These are phyloP conservation scores for Suhomyces anneliseae DNA, from an alignment of 1,139 yeast species.

Conservation along the genomic window DNA sequence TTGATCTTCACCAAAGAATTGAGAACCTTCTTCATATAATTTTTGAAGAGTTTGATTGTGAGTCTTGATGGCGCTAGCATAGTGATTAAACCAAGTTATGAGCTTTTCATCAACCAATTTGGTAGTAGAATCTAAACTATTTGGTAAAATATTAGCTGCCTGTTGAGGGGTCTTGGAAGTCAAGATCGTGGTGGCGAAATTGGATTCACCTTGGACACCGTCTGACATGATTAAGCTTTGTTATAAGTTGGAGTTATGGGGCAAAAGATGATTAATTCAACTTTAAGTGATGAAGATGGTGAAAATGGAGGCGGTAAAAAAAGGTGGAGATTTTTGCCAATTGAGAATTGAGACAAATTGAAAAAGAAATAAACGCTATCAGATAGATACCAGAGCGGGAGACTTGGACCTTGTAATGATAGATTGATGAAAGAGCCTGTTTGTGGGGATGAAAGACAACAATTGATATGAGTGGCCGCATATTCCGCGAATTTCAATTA, in stretches of 20 bases:
- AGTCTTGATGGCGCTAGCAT: slow-evolving; percentile 13
- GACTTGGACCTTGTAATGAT: background rate
- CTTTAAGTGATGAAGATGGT: background rate
- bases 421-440: background rate
- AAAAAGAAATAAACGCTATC: background rate
- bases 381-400: too few relatives aligned
- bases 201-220: slow-evolving; percentile 6
- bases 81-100: slow-evolving; percentile 17
- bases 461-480: background rate
- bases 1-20: slow-evolving; percentile 13
- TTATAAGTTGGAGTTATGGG: background rate
- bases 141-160: slow-evolving; percentile 43
- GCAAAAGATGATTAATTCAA: too few relatives aligned
- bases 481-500: background rate
- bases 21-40: slow-evolving; percentile 15
- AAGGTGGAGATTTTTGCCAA: background rate
- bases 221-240: slow-evolving; percentile 2
- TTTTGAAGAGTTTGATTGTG: slow-evolving; percentile 15
- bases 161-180: slow-evolving; percentile 46
- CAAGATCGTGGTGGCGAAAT: slow-evolving; percentile 42
- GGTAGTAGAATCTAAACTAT: slow-evolving; percentile 24
- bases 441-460: background rate
- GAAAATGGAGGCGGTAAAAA: background rate
- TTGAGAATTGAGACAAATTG: background rate
- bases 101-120: slow-evolving; percentile 15